phyloP scores from a whole-genome alignment of 768 basidiomycete species.

The Sporobolomyces phaffii region DNA sequence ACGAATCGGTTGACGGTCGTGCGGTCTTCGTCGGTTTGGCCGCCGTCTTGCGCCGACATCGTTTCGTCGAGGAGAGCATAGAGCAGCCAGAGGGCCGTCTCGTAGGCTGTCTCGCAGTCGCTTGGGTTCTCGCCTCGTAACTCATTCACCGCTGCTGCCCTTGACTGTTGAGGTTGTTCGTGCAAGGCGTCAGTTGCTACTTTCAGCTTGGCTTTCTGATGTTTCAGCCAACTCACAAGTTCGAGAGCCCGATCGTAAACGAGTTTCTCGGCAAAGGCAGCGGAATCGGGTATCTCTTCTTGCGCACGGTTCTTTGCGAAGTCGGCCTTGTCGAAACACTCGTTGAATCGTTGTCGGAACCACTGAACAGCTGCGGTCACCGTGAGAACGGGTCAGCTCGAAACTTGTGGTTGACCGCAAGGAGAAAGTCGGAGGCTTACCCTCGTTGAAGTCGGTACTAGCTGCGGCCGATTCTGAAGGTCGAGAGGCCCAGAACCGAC shows the following conservation, averaged over 20 bases:
- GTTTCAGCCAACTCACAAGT: constrained; percentile 73
- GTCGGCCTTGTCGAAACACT: constrained; percentile 86
- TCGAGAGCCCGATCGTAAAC: constrained; percentile 86
- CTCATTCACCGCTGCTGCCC: constrained; percentile 85
- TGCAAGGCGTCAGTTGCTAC: too few relatives aligned
- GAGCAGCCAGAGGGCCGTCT: constrained; percentile 88
- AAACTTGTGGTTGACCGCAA: not conserved
- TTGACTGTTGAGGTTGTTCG: too few relatives aligned
- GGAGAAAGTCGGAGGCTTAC: constrained; percentile 54
- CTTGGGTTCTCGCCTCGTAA: constrained; percentile 68
- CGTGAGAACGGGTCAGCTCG: too few relatives aligned
- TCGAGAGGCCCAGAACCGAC: constrained; percentile 63
- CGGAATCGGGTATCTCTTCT: constrained; percentile 68
- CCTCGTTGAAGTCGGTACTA: constrained; percentile 59
- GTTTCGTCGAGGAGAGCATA: constrained; percentile 82
- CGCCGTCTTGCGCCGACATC: constrained; percentile 38
- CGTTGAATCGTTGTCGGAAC: constrained; percentile 90
- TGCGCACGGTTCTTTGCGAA: constrained; percentile 49
- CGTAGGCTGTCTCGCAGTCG: constrained; percentile 89
- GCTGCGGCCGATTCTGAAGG: constrained; percentile 61
- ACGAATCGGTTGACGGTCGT: constrained; percentile 46
- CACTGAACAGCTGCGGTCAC: constrained; percentile 54
- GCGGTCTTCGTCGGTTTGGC: constrained; percentile 47
- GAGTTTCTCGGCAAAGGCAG: constrained; percentile 78
- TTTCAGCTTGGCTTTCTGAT: too few relatives aligned